Evolutionary conservation across 192 early-diverging fungal genomes (phyloP).

Genomic region (Entomortierella lignicola): DNA sequence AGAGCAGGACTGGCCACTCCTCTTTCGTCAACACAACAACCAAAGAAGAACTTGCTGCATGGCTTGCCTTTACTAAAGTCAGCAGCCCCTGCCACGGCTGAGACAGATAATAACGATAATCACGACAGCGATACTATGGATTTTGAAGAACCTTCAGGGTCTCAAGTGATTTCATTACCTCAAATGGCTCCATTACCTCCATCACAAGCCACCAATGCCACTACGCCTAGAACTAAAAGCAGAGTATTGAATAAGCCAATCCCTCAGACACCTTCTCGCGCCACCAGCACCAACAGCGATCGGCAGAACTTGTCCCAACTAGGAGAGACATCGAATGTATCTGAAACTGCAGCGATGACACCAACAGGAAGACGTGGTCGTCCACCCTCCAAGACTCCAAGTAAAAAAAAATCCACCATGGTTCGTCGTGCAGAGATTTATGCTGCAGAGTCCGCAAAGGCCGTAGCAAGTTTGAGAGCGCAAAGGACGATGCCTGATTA

Average conservation of each 20-base stretch:
- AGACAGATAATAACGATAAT: neutral
- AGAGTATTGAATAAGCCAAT: neutral
- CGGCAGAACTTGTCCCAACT: neutral
- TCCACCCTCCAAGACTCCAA: conserved; percentile 5
- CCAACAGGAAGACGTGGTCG: neutral
- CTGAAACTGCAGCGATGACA: neutral
- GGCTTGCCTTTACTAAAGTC: conserved; percentile 9
- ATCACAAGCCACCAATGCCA: neutral
- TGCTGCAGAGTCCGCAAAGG: conserved; percentile 19
- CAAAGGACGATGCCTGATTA: conserved; percentile 17
- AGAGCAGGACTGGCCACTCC: neutral
- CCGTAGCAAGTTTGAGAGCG: conserved; percentile 11
- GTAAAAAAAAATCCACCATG: neutral
- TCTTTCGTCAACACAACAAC: neutral
- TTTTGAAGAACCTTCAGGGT: neutral
- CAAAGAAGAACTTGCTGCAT: neutral
- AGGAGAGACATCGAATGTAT: neutral
- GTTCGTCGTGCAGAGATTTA: conserved; percentile 12
- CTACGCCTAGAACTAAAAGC: neutral
- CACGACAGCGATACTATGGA: neutral
- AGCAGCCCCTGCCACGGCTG: neutral
- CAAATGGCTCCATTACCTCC: neutral
- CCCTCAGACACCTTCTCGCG: neutral
- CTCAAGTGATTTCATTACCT: neutral
- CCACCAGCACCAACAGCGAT: neutral